Evolutionary conservation across 768 basidiomycete species (phyloP).

Genomic region (Boletus sp.): DNA sequence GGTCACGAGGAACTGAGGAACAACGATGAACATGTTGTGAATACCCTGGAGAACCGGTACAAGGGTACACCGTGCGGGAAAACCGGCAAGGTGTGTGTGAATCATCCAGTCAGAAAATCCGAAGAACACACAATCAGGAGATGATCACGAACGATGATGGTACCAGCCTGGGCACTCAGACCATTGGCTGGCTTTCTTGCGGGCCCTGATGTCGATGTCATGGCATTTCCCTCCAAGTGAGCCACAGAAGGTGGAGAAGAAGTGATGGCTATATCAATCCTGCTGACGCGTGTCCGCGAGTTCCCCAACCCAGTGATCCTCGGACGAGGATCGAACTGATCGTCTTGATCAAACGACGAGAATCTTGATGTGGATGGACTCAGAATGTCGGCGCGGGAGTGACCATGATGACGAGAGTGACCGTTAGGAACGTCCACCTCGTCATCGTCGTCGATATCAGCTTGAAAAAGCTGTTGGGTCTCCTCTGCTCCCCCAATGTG

Average conservation of each 20-base stretch:
- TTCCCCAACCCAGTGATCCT: constrained; percentile 39
- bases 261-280: constrained; percentile 37
- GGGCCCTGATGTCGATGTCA: constrained; percentile 10
- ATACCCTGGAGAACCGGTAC: constrained; percentile 61
- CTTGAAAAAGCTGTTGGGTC: constrained; percentile 20
- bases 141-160: constrained; percentile 64
- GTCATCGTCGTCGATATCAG: constrained; percentile 24
- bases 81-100: not conserved
- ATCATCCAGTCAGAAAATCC: not conserved
- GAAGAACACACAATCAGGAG: not conserved
- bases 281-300: constrained; percentile 48
- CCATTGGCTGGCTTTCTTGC: constrained; percentile 25
- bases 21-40: constrained; percentile 90
- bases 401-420: not conserved
- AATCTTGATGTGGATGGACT: constrained; percentile 2
- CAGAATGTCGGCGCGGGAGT: not conserved
- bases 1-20: constrained; percentile 93
- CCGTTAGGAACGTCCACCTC: constrained; percentile 4
- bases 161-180: constrained; percentile 82
- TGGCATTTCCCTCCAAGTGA: constrained; percentile 19
- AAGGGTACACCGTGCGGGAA: not conserved
- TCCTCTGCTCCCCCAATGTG: constrained; percentile 27
- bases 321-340: constrained; percentile 14
- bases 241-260: constrained; percentile 10
- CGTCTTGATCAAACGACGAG: constrained; percentile 7